These are phyloP conservation scores for Didymella keratinophila DNA, from an alignment of 2,329 filamentous ascomycete species.

Conservation along the genomic window DNA sequence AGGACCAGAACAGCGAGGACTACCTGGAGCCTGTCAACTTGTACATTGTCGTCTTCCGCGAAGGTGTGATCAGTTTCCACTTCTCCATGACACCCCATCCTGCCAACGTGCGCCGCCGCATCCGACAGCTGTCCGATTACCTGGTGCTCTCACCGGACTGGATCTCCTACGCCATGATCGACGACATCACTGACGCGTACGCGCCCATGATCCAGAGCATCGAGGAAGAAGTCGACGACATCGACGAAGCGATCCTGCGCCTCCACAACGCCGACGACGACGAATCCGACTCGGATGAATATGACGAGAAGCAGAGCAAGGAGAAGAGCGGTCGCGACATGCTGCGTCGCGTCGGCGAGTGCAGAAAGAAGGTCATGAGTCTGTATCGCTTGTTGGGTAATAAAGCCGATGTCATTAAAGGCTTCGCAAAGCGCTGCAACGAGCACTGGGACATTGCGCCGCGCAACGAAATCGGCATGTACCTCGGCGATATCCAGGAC, in stretches of 20 bases:
- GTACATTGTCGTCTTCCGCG: slow-evolving; percentile 95
- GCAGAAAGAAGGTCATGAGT: slow-evolving; percentile 96
- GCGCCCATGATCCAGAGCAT: slow-evolving; percentile 90
- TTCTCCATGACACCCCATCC: slow-evolving; percentile 96
- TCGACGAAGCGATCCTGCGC: slow-evolving; percentile 88
- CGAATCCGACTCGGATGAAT: slow-evolving; percentile 45
- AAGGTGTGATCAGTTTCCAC: slow-evolving; percentile 95
- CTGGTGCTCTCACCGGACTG: slow-evolving; percentile 92
- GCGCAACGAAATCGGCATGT: slow-evolving; percentile 94
- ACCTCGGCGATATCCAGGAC: slow-evolving; percentile 97
- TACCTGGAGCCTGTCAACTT: slow-evolving; percentile 96
- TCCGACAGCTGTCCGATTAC: slow-evolving; percentile 93
- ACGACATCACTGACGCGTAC: slow-evolving; percentile 98
- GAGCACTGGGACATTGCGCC: slow-evolving; percentile 98
- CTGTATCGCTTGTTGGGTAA: slow-evolving; percentile 92
- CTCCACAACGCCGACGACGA: slow-evolving; percentile 71
- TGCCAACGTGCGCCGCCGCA: slow-evolving; percentile 91
- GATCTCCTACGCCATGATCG: slow-evolving; percentile 98
- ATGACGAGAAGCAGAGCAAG: slow-evolving; percentile 50
- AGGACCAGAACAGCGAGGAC: slow-evolving; percentile 86
- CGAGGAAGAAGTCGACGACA: slow-evolving; percentile 95
- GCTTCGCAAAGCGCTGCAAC: slow-evolving; percentile 97
- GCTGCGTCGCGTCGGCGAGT: slow-evolving; percentile 90
- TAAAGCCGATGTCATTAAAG: slow-evolving; percentile 99
- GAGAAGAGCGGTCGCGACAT: slow-evolving; percentile 72